Evolutionary conservation across 345 rosid genomes (phyloP).

Genomic region (Reutealis trisperma): DNA sequence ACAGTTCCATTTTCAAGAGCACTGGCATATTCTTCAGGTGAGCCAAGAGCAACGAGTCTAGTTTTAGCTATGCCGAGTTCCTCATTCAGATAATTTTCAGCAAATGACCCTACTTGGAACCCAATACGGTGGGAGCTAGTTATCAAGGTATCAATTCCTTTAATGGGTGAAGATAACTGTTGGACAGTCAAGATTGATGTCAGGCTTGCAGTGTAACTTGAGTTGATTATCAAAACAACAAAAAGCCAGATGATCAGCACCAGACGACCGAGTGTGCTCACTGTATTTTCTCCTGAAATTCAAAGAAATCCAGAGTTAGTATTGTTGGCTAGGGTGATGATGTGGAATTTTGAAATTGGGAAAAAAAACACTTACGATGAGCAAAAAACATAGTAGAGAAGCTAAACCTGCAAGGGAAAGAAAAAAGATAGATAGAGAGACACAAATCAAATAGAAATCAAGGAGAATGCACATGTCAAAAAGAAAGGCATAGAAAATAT

Average conservation of each 20-base stretch:
- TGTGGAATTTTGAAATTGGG: slow-evolving; percentile 6
- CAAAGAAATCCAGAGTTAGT: slow-evolving; percentile 10
- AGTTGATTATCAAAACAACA: slow-evolving; percentile 75
- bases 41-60: slow-evolving; percentile 75
- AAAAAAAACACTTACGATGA: slow-evolving; percentile 56
- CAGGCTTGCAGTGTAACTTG: slow-evolving; percentile 98
- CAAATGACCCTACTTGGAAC: slow-evolving; percentile 82
- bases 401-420: slow-evolving; percentile 69
- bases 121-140: slow-evolving; percentile 53
- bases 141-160: slow-evolving; percentile 75
- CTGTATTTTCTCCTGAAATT: slow-evolving; percentile 79
- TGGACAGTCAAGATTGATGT: slow-evolving; percentile 89
- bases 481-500: not conserved
- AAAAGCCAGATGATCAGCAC: slow-evolving; percentile 90
- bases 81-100: slow-evolving; percentile 70
- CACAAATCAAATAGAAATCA: not conserved
- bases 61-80: slow-evolving; percentile 72
- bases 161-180: slow-evolving; percentile 86
- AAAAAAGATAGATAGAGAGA: not conserved
- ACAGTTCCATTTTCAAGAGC: slow-evolving; percentile 76
- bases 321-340: not conserved
- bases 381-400: slow-evolving; percentile 88
- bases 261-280: slow-evolving; percentile 79
- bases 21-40: slow-evolving; percentile 69
- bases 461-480: not conserved